Evolutionary conservation across 2,329 filamentous ascomycete genomes (phyloP), one percentile per base, ranked within the genome.

Genomic region (Trichoderma sp.): DNA sequence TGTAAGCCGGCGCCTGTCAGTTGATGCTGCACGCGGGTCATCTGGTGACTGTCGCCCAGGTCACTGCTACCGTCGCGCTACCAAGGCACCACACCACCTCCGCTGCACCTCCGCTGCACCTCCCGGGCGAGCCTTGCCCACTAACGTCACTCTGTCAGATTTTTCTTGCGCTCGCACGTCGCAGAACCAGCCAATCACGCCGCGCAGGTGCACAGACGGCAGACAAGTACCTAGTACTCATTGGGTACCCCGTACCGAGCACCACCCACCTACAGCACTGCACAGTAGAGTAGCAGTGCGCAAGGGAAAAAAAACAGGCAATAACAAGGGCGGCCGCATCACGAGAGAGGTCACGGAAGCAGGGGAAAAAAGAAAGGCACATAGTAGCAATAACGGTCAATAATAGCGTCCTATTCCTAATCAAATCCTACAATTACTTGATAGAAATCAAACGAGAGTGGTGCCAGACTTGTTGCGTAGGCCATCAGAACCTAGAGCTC

Each of bases 401-500:
- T 45, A 64, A 56, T 54, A 27, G 35, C 19, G 61, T 56, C 61
- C 61, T 45, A 64, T 58, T 42, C 63, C 52, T 66, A 58, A 66
- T 58, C 42, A 58, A 57, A 57, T 50, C 63, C 63, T 66, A 66
- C 53, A 66, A 42, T 57, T 66, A 58, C 53, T 58, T 50, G 19
- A 66, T 58, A 4, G 48, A 48, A 66, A 68, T 48, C 29, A 66
- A 68, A 68, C 15, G 67, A 68, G 67, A 39, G 67, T 68, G 42
- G 25, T 59, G 53, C 42, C 60, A 39, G 52, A 42, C 39, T 52
- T 42, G 22, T 48, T 39, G 12, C 35, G 59, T 22, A 15, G 61
- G 35, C n/a, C 25, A n/a, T 45, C 22, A 32, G 35, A 54, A 37
- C 48, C n/a, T 3, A n/a, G 35, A 19, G 35, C 5, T 54, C 27